Evolutionary conservation across 2,329 filamentous ascomycete genomes (phyloP).

Genomic region (Penicillium sp.): DNA sequence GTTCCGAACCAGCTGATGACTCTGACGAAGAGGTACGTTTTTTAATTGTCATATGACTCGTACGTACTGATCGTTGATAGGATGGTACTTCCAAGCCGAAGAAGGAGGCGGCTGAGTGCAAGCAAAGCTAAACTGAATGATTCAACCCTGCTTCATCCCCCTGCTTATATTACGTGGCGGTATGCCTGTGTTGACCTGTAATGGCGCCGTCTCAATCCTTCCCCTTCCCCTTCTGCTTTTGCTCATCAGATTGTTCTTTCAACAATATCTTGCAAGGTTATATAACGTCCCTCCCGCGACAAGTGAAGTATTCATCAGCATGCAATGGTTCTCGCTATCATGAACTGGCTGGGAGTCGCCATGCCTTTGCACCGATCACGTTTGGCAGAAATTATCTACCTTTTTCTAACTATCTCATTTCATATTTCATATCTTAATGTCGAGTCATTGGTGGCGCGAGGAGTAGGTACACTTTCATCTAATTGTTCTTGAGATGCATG

Average conservation of each 20-base stretch:
- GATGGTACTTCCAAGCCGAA: constrained; percentile 88
- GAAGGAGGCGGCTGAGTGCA: constrained; percentile 94
- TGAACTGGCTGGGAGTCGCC: constrained; percentile 16
- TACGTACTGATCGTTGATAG: constrained; percentile 52
- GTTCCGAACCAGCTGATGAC: constrained; percentile 67
- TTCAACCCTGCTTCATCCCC: background rate
- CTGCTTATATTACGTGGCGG: background rate
- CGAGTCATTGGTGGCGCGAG: constrained; percentile 26
- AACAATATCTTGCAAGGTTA: constrained; percentile 18
- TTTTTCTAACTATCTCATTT: constrained; percentile 19
- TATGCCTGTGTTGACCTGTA: constrained; percentile 1
- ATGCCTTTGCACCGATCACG: background rate
- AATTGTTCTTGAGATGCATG: constrained; percentile 17
- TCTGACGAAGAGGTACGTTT: constrained; percentile 56
- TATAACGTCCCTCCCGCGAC: constrained; percentile 17
- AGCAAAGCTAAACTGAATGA: constrained; percentile 73
- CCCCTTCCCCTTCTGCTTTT: constrained; percentile 37
- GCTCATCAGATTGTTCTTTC: constrained; percentile 30
- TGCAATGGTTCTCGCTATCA: constrained; percentile 16
- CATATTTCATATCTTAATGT: constrained; percentile 24
- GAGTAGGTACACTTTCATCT: constrained; percentile 25
- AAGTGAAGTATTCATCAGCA: constrained; percentile 19
- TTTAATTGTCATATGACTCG: background rate
- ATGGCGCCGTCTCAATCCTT: background rate
- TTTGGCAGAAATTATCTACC: constrained; percentile 14